Conservation (phyloP, 495 filamentous ascomycete genomes). For the Penicillium antarcticum region DNA sequence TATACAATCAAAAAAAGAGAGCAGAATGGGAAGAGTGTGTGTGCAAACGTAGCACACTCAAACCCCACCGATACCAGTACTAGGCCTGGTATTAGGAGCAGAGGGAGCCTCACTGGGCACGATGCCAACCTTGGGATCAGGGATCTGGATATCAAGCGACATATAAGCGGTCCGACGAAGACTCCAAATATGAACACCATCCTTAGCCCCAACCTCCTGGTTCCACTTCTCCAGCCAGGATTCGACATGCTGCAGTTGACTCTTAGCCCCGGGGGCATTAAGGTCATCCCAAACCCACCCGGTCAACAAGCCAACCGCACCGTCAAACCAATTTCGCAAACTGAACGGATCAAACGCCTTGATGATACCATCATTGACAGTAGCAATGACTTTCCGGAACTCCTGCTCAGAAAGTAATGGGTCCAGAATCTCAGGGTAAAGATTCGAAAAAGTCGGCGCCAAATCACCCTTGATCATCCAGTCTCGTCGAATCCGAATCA, state of each 20-base stretch:
- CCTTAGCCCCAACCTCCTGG: conserved; percentile 50
- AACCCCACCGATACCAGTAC: conserved; percentile 27
- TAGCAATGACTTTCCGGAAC: conserved; percentile 75
- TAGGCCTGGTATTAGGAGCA: conserved; percentile 37
- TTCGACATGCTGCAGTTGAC: conserved; percentile 64
- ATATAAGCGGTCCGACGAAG: conserved; percentile 83
- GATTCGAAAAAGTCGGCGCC: conserved; percentile 88
- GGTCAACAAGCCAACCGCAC: conserved; percentile 70
- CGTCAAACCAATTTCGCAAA: conserved; percentile 70
- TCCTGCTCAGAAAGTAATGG: conserved; percentile 76
- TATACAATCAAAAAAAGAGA: conserved; percentile 12
- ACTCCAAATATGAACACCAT: conserved; percentile 68
- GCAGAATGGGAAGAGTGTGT: background rate
- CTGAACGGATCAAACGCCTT: conserved; percentile 72
- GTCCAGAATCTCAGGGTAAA: conserved; percentile 93
- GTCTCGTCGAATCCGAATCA: conserved; percentile 87
- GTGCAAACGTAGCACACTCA: conserved; percentile 5
- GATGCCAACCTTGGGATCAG: conserved; percentile 68
- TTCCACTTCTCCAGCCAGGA: conserved; percentile 82
- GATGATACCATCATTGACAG: conserved; percentile 69
- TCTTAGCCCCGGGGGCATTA: conserved; percentile 68
- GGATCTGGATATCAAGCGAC: conserved; percentile 83
- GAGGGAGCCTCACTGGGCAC: conserved; percentile 40
- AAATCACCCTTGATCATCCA: conserved; percentile 89
- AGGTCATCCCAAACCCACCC: conserved; percentile 94